Base-by-base conservation (phyloP, 2,329 filamentous ascomycete species). In the Aspergillus candidus region DNA sequence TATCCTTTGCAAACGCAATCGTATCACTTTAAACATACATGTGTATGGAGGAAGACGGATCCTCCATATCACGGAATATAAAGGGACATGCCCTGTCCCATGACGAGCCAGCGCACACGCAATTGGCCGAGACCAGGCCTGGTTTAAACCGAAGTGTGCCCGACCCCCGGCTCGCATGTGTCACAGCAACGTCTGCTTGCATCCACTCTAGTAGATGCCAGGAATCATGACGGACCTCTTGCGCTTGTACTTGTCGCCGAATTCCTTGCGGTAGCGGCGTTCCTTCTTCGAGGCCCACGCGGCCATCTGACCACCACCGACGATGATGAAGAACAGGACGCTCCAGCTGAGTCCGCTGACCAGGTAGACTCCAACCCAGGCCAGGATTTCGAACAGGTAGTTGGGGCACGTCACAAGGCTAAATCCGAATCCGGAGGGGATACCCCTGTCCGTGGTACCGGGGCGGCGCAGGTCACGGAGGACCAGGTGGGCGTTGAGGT, bases 261-360 rank as follows among this genome's bases (percentile, higher is more conserved):
- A 95, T 66, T 95, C 87, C 67, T 85, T 84, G 58, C 93, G 82
- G 66, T 96, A 93, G 44, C 87, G 82, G 62, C 75, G 80, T 77
- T 98, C 93, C 78, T 96, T 97, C 75, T 88, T 91, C 69, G 79
- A 79, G 32, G 84, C 91, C 93, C 93, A 98, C 41, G 74, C 67
- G 45, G 78, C 80, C 93, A 98, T 97, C 69, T 90, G 88, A 17
- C 71, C 76, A 12, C 76, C 78, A 30, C 88, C 88, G 40, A 88
- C 75, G 17, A 75, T 64, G 48, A 86, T 82, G 68, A 97, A 97
- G 14, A 94, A 55, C 12, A 82, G 72, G 1, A 93, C 86, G 40
- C 82, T 79, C 73, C 85, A 84, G 70, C 84, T 90, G 47, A 72
- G 50, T 59, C 87, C 83, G 57, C 82, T 89, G 42, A 91, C 78